Evolutionary conservation across 768 basidiomycete species (phyloP).

Genomic region (Lentinula detonsa): DNA sequence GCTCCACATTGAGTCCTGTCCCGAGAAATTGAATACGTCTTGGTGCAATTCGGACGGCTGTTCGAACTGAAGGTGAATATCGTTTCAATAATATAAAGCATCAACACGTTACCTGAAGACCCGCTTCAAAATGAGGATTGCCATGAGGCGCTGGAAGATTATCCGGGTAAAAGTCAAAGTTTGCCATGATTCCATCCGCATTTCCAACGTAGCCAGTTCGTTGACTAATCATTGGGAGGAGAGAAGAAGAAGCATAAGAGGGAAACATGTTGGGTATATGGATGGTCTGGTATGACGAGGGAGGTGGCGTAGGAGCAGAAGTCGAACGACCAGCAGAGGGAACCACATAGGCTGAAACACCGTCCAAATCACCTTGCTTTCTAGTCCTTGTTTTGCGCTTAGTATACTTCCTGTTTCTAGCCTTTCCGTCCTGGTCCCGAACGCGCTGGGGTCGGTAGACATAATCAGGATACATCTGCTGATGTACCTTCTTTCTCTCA

Average conservation of each 20-base stretch:
- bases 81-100: constrained; percentile 8
- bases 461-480: constrained; percentile 68
- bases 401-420: constrained; percentile 25
- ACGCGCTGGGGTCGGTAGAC: constrained; percentile 70
- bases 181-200: constrained; percentile 33
- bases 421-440: constrained; percentile 49
- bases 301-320: constrained; percentile 61
- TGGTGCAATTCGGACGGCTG: constrained; percentile 48
- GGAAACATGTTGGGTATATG: constrained; percentile 62
- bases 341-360: constrained; percentile 13
- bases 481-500: constrained; percentile 76
- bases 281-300: constrained; percentile 53
- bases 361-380: constrained; percentile 9
- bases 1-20: neutral
- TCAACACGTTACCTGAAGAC: constrained; percentile 29
- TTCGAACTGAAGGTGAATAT: constrained; percentile 3
- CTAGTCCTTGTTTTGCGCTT: constrained; percentile 29
- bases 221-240: constrained; percentile 52
- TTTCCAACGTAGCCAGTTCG: constrained; percentile 50
- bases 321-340: constrained; percentile 34
- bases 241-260: constrained; percentile 54
- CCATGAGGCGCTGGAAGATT: constrained; percentile 23
- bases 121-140: constrained; percentile 33
- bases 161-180: constrained; percentile 48
- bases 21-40: constrained; percentile 32